Base-by-base conservation (phyloP, 179 eudicot genomes). In the Drosera spatulata region DNA sequence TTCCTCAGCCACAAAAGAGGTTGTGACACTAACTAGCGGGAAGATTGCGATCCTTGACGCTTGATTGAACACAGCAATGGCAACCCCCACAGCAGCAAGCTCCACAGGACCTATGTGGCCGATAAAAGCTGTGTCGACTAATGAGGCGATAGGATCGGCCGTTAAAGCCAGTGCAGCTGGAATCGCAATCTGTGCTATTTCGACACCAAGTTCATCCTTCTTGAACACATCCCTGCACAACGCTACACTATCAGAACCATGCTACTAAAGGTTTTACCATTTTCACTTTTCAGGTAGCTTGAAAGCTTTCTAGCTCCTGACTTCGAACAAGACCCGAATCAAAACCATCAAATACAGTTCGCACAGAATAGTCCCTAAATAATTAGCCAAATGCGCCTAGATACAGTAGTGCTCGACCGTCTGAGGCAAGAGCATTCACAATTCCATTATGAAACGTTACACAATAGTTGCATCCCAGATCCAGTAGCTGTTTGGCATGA, bases 121-220 rank as follows among this genome's bases (percentile, higher is more conserved):
- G 42, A 94, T 80, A 54, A 90, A 94, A 10, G 87, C 86, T 0
- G 99, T 94, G 75, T 94, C 97, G 11, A 94, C 85, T 55, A 94
- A 80, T 62, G 97, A 91, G 53, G 99, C 97, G 61, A 94, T 74
- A 61, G 99, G 99, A 71, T 94, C 99, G 67, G 99, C 99, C 51
- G 97, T 96, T 64, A 91, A 79, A 61, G 99, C 99, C 68, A 94
- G 49, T 14, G 99, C 95, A 10, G 99, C 97, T 1, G 99, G 99
- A 4, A 91, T 63, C 11, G 99, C 97, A 62, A 94, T 94, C 53
- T 55, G 67, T 66, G 87, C 62, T 62, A 94, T 94, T 75, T 94
- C 99, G 73, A 50, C 44, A 5, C 99, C 99, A 64, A 91, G 81
- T 13, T 77, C 71, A 70, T 94, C 97, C 89, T 76, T 51, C 76